Percentiles rank a stretch among this genome's conserved stretches.
These are phyloP conservation scores for Colletotrichum sp. DNA, from an alignment of 2,329 filamentous ascomycete species.

Conservation along the genomic window DNA sequence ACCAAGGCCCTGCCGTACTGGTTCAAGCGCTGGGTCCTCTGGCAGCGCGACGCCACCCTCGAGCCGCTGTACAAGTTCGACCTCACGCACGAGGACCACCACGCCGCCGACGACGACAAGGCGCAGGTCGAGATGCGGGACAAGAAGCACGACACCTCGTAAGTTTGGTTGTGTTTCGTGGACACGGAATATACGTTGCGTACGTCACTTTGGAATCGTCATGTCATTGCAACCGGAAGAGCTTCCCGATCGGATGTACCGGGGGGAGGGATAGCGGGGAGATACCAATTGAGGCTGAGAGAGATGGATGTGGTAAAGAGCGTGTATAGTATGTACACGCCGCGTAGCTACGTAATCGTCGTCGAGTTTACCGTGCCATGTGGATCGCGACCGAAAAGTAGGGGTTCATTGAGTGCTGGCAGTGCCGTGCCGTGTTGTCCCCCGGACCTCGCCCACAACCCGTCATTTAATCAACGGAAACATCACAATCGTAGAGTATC, in stretches of 20 bases:
- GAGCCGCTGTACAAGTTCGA: slow-evolving; percentile 49
- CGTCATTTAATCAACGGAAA: neutral
- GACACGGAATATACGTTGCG: neutral
- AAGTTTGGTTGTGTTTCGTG: neutral
- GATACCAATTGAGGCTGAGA: neutral
- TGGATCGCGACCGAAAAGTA: neutral
- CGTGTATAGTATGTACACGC: neutral
- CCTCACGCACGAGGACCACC: slow-evolving; percentile 30
- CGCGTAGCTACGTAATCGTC: slow-evolving; percentile 3
- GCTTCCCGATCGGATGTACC: neutral
- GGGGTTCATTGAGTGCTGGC: neutral
- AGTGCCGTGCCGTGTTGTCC: neutral
- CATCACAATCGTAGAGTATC: neutral
- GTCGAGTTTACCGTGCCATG: neutral
- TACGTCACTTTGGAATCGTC: neutral
- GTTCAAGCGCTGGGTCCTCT: slow-evolving; percentile 32
- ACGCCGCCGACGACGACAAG: slow-evolving; percentile 38
- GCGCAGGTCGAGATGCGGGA: slow-evolving; percentile 43
- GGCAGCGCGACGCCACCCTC: slow-evolving; percentile 34
- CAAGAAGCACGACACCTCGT: slow-evolving; percentile 5
- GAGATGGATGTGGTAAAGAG: neutral
- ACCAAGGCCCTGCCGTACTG: slow-evolving; percentile 37
- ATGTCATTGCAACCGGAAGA: neutral
- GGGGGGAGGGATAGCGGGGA: neutral
- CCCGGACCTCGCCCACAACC: neutral